phyloP scores from a whole-genome alignment of 148 eudicot species.

The Hydrangea macrophylla region DNA sequence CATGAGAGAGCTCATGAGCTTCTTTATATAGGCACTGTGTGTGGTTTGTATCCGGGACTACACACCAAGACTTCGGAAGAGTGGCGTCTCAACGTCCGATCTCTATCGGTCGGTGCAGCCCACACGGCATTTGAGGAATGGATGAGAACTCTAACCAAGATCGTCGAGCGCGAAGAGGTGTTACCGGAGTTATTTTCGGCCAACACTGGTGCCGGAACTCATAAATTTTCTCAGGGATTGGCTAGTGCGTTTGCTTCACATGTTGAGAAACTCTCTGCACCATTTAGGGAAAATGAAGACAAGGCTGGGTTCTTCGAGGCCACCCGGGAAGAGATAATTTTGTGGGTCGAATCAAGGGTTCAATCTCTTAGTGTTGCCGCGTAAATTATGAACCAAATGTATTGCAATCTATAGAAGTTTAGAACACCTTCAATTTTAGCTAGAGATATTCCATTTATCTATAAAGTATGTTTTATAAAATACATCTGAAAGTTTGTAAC shows the following conservation, averaged over 20 bases:
- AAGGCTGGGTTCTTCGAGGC: conserved; percentile 74
- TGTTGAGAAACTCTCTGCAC: conserved; percentile 61
- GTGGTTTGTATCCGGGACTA: conserved; percentile 81
- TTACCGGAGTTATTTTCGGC: conserved; percentile 71
- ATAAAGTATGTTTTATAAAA: neutral
- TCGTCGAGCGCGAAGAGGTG: conserved; percentile 56
- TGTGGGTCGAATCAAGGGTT: conserved; percentile 61
- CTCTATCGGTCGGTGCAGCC: conserved; percentile 91
- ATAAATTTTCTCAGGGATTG: conserved; percentile 82
- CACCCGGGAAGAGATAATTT: conserved; percentile 61
- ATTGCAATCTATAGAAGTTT: neutral
- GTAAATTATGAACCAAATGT: conserved; percentile 2
- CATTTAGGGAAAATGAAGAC: conserved; percentile 71
- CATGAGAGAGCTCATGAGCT: conserved; percentile 89
- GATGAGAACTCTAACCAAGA: conserved; percentile 64
- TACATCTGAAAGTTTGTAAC: neutral
- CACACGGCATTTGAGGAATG: conserved; percentile 93
- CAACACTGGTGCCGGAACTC: conserved; percentile 91
- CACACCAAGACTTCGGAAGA: conserved; percentile 78
- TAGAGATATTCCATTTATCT: neutral
- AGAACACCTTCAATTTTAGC: neutral
- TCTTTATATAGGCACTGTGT: conserved; percentile 59
- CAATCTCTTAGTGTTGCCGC: conserved; percentile 32
- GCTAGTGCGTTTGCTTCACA: conserved; percentile 72
- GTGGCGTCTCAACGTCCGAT: conserved; percentile 82